phyloP scores from a whole-genome alignment of 805 yeast genomes.

The Metschnikowia santaceciliae region DNA sequence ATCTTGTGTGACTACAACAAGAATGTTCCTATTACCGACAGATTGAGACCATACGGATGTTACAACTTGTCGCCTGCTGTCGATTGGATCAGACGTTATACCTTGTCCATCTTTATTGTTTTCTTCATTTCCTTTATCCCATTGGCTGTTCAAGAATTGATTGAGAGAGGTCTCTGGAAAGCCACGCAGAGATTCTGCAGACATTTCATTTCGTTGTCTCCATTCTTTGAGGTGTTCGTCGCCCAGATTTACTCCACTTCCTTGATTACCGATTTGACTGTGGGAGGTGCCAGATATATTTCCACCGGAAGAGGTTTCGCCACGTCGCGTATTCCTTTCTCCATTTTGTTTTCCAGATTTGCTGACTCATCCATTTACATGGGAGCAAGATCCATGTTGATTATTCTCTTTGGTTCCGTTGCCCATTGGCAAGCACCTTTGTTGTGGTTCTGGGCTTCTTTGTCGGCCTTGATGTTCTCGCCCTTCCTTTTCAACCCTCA shows the following conservation, averaged over 20 bases:
- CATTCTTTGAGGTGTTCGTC: slow-evolving; percentile 75
- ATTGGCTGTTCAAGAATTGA: slow-evolving; percentile 68
- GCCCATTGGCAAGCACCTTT: slow-evolving; percentile 60
- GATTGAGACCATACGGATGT: slow-evolving; percentile 65
- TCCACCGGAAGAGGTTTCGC: slow-evolving; percentile 85
- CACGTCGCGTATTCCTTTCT: slow-evolving; percentile 64
- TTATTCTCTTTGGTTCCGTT: slow-evolving; percentile 55
- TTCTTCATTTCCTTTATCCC: slow-evolving; percentile 75
- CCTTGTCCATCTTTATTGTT: slow-evolving; percentile 69
- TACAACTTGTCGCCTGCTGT: slow-evolving; percentile 65
- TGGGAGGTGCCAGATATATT: slow-evolving; percentile 80
- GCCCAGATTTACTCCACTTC: slow-evolving; percentile 75
- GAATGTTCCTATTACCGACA: slow-evolving; percentile 57
- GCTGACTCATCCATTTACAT: slow-evolving; percentile 67
- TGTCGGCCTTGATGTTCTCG: slow-evolving; percentile 60
- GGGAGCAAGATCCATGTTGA: slow-evolving; percentile 76
- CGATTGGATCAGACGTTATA: slow-evolving; percentile 70
- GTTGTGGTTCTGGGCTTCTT: slow-evolving; percentile 70
- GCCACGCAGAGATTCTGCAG: slow-evolving; percentile 60
- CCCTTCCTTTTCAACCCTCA: slow-evolving; percentile 78
- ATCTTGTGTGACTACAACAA: slow-evolving; percentile 58
- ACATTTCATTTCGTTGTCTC: slow-evolving; percentile 69
- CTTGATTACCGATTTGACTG: slow-evolving; percentile 58
- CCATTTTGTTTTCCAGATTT: slow-evolving; percentile 63
- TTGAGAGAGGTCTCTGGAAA: slow-evolving; percentile 71